Conservation (phyloP, 2,329 filamentous ascomycete genomes). For the Geosmithia putterillii region DNA sequence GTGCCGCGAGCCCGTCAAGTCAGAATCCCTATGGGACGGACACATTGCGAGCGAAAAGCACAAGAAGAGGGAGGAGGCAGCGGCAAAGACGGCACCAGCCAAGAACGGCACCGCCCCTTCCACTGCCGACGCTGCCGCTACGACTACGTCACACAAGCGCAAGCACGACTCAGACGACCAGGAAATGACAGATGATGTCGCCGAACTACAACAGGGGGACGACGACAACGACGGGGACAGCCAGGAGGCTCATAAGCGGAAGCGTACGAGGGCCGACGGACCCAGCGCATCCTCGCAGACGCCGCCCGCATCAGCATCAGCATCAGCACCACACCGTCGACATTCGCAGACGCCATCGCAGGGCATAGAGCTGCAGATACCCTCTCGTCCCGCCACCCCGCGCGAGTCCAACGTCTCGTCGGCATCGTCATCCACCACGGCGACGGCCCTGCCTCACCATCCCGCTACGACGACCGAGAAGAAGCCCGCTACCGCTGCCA, state of each 20-base stretch:
- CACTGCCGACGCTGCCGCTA: neutral
- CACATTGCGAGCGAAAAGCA: slow-evolving; percentile 41
- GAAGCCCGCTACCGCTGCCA: slow-evolving; percentile 8
- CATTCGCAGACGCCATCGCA: slow-evolving; percentile 39
- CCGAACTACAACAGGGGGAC: slow-evolving; percentile 9
- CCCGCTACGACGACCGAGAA: slow-evolving; percentile 11
- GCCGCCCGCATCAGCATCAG: slow-evolving; percentile 3
- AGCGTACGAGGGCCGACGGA: neutral
- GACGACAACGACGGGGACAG: slow-evolving; percentile 18
- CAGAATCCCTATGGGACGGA: slow-evolving; percentile 54
- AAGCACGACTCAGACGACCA: slow-evolving; percentile 21
- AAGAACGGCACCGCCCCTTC: neutral
- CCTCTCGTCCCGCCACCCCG: slow-evolving; percentile 51
- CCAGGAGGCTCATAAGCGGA: slow-evolving; percentile 19
- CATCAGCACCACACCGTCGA: slow-evolving; percentile 18
- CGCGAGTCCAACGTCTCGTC: slow-evolving; percentile 26
- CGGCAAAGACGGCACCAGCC: slow-evolving; percentile 4
- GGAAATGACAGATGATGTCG: slow-evolving; percentile 11
- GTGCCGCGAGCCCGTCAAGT: slow-evolving; percentile 52
- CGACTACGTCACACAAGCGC: slow-evolving; percentile 13
- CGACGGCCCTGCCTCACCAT: slow-evolving; percentile 19
- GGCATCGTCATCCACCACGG: slow-evolving; percentile 19
- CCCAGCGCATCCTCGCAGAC: slow-evolving; percentile 22
- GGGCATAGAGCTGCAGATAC: slow-evolving; percentile 49
- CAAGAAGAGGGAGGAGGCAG: slow-evolving; percentile 6